Evolutionary conservation across 805 yeast genomes (phyloP).

Genomic region (Saturnispora mendoncae): DNA sequence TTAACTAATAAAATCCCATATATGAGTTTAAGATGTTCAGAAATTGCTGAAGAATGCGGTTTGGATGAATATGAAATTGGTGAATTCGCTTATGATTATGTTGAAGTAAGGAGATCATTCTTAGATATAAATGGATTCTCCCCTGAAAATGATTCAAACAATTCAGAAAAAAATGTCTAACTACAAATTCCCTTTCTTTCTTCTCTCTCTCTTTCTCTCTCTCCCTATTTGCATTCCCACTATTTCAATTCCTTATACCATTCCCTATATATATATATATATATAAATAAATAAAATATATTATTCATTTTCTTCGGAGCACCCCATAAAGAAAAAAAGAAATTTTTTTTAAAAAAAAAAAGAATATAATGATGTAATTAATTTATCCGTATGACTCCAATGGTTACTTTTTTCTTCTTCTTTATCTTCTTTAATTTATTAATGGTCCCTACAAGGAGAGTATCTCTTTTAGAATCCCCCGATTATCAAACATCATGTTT

Average conservation of each 20-base stretch:
- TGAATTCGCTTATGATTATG: slow-evolving; percentile 97
- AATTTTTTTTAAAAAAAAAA: too few species aligned
- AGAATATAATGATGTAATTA: too few species aligned
- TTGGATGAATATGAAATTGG: slow-evolving; percentile 97
- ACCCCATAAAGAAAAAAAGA: too few species aligned
- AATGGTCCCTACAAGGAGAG: slow-evolving; percentile 3
- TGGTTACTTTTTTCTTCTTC: not conserved
- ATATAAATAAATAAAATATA: too few species aligned
- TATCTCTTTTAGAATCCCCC: slow-evolving; percentile 9
- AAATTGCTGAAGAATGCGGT: slow-evolving; percentile 80
- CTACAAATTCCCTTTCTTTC: too few species aligned
- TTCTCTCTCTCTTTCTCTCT: not conserved
- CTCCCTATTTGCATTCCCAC: too few species aligned
- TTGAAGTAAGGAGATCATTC: slow-evolving; percentile 91
- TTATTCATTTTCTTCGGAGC: too few species aligned
- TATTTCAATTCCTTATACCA: too few species aligned
- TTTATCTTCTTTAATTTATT: not conserved
- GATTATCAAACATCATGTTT: slow-evolving; percentile 10
- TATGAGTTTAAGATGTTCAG: slow-evolving; percentile 67
- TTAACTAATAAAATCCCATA: slow-evolving; percentile 75
- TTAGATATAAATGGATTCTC: slow-evolving; percentile 32
- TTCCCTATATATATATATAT: too few species aligned
- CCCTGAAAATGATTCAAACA: not conserved
- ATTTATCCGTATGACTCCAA: slow-evolving; percentile 7
- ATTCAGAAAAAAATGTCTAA: not conserved